Percentiles rank a stretch among this genome's conserved stretches.
Evolutionary conservation across 2,329 filamentous ascomycete genomes (phyloP).

Genomic region (Pseudogymnoascus sp.): DNA sequence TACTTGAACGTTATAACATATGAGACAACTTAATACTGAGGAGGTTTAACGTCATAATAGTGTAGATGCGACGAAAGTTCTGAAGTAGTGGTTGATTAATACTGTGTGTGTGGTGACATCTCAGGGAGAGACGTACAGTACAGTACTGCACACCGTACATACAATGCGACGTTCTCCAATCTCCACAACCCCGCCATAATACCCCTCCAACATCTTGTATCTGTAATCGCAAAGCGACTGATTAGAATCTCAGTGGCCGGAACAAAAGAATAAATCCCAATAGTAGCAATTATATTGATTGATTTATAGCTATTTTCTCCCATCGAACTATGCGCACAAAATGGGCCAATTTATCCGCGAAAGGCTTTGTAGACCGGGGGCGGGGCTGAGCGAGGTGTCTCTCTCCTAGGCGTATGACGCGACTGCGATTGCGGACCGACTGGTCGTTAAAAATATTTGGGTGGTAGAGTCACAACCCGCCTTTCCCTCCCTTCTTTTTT

Average conservation of each 20-base stretch:
- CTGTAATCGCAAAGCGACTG: neutral
- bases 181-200: neutral
- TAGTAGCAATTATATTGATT: neutral
- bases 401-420: neutral
- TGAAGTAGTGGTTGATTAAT: neutral
- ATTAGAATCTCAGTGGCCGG: neutral
- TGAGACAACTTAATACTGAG: neutral
- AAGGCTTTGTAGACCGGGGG: neutral
- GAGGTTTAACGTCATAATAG: neutral
- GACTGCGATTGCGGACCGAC: slow-evolving; percentile 3
- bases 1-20: neutral
- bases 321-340: neutral
- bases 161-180: neutral
- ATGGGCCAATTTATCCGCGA: neutral
- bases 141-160: neutral
- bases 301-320: neutral
- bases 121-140: neutral
- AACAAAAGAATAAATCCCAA: neutral
- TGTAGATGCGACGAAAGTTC: neutral
- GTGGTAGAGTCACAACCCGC: slow-evolving; percentile 7
- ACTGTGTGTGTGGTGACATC: neutral
- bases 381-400: slow-evolving; percentile 1
- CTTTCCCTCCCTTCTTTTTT: neutral
- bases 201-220: neutral
- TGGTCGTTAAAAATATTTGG: slow-evolving; percentile 3